Base-by-base conservation (phyloP, 768 basidiomycete species). In the Mycena olivaceomarginata region DNA sequence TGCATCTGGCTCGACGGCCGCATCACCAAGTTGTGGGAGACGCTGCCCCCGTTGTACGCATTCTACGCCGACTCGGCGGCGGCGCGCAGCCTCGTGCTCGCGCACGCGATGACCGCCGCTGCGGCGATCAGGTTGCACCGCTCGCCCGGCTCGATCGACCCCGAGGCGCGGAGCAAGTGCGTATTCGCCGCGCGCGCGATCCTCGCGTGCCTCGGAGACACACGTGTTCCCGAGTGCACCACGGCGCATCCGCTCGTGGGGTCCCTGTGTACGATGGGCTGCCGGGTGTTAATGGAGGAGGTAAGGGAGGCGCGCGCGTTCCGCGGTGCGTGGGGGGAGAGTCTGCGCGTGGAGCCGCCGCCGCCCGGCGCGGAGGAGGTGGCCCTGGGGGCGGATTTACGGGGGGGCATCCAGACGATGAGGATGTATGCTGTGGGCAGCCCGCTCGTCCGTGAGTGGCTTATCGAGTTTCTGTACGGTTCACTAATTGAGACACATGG, bases 151-250 rank as follows among this genome's bases (percentile, higher is more conserved):
- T 40, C 48, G 6, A 60, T 25, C 3, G 70, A 75, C 22, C 11
- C 60, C 3, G 74, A 68, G 46, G 75, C 69, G 60, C 74, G 67
- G 65, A 60, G 59, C 8, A 71, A 60, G 41, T 77, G 69, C 31
- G 20, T 77, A 20, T 40, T 20, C 39, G 73, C 80, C 25, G 78
- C 80, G 39, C 67, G 77, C 13, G 62, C 70, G 11, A 70, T 81
- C 40, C 56, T 81, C 43, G 57, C 63, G 40, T 60, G 45, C 43
- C 70, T 81, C 57, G 51, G 66, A 2, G 62, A 72, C 46, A 53
- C 12, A 13, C 39, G 15, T 11, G 12, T 67, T 39, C 25, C 53
- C 20, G 65, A 37, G 31, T 67, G 48, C 20, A 74, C 66, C 31
- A 31, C 22, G 5, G 66, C 66, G 57, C 43, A 68, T n/a, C 74